These are phyloP conservation scores for Mortierella sp. DNA, from an alignment of 371 early-diverging fungal species.

Conservation along the genomic window DNA sequence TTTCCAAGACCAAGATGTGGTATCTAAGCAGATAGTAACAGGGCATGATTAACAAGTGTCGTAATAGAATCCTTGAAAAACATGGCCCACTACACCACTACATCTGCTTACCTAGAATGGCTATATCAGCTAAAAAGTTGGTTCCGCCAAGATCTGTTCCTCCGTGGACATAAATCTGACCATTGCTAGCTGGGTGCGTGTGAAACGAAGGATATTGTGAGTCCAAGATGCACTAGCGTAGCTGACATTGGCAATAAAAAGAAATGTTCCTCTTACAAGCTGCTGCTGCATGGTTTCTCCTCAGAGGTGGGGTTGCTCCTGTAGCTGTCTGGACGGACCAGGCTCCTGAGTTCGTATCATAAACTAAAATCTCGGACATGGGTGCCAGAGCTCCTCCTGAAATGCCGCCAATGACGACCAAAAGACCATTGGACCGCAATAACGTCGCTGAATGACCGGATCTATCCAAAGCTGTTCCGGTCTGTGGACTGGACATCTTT, in stretches of 20 bases:
- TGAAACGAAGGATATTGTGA: slow-evolving; percentile 1
- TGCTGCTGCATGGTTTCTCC: slow-evolving; percentile 43
- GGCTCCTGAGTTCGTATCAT: slow-evolving; percentile 31
- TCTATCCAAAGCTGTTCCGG: slow-evolving; percentile 13
- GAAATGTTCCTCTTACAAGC: slow-evolving; percentile 24
- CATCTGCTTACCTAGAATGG: slow-evolving; percentile 40
- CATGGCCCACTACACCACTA: too few relatives aligned
- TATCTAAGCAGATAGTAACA: too few relatives aligned
- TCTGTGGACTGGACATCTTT: slow-evolving; percentile 10
- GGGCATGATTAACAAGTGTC: too few relatives aligned
- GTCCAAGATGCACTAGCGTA: background rate
- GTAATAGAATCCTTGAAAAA: too few relatives aligned
- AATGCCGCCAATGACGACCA: slow-evolving; percentile 47
- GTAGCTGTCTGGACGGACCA: slow-evolving; percentile 51
- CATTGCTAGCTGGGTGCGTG: slow-evolving; percentile 20
- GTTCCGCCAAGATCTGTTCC: slow-evolving; percentile 38
- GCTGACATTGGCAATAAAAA: background rate
- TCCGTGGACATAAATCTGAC: slow-evolving; percentile 48
- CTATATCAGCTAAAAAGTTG: slow-evolving; percentile 38
- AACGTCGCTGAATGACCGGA: slow-evolving; percentile 38
- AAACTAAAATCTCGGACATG: slow-evolving; percentile 44
- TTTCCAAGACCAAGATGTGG: slow-evolving; percentile 48
- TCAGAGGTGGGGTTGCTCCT: slow-evolving; percentile 38
- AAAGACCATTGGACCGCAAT: slow-evolving; percentile 36
- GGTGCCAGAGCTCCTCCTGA: slow-evolving; percentile 27